Percentiles rank a stretch among this genome's conserved stretches.
Evolutionary conservation across 1,284 basidiomycete species (phyloP).

Genomic region (Fomitopsis pinicola): DNA sequence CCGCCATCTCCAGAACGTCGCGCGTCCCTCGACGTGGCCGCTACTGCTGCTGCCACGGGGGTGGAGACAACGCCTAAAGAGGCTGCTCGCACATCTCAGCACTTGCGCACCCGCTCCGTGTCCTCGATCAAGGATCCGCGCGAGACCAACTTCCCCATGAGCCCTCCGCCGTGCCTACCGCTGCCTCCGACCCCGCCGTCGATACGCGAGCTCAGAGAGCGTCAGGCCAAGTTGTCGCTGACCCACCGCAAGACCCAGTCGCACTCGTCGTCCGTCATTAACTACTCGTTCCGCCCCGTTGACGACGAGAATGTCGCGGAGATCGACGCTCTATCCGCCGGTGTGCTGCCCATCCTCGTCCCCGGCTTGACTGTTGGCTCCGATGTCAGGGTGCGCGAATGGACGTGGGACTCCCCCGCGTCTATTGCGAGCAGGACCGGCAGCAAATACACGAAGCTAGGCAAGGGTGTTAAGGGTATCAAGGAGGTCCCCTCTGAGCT

Average conservation of each 20-base stretch:
- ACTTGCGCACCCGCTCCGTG: slow-evolving; percentile 38
- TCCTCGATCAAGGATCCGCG: slow-evolving; percentile 38
- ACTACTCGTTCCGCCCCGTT: slow-evolving; percentile 51
- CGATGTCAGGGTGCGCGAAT: slow-evolving; percentile 49
- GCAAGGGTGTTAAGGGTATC: slow-evolving; percentile 15
- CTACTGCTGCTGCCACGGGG: slow-evolving; percentile 23
- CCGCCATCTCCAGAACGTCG: slow-evolving; percentile 41
- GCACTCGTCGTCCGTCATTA: slow-evolving; percentile 45
- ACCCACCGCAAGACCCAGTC: slow-evolving; percentile 49
- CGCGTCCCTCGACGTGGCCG: slow-evolving; percentile 29
- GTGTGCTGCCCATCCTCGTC: slow-evolving; percentile 60
- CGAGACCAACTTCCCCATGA: slow-evolving; percentile 41
- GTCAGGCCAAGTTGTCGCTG: slow-evolving; percentile 33
- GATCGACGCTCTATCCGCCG: slow-evolving; percentile 65
- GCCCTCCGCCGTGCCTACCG: slow-evolving; percentile 59
- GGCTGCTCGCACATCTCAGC: slow-evolving; percentile 32
- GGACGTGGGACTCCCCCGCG: slow-evolving; percentile 36
- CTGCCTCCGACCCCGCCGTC: slow-evolving; percentile 67
- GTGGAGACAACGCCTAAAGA: slow-evolving; percentile 18
- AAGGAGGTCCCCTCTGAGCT: slow-evolving; percentile 23
- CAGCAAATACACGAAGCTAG: slow-evolving; percentile 2
- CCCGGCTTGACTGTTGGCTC: slow-evolving; percentile 58
- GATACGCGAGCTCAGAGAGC: slow-evolving; percentile 38
- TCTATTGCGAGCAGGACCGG: slow-evolving; percentile 33
- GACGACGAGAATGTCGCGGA: slow-evolving; percentile 50